phyloP scores from a whole-genome alignment of 78 protist genomes.

The Bodo saltans region DNA sequence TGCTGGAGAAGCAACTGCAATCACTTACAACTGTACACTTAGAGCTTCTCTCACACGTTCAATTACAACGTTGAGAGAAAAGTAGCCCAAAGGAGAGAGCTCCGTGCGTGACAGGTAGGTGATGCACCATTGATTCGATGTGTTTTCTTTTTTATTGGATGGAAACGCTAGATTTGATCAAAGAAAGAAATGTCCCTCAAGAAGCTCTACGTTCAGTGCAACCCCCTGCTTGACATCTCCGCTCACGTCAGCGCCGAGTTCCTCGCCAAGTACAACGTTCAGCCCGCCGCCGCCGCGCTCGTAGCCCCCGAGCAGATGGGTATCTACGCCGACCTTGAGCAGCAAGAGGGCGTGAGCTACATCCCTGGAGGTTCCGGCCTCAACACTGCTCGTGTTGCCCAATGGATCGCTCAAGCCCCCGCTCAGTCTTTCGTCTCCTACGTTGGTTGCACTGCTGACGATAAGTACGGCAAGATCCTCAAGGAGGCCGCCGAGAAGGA shows the following conservation, averaged over 20 bases:
- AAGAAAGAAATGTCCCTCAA: too few species aligned
- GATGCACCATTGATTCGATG: too few species aligned
- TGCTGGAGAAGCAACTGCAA: too few species aligned
- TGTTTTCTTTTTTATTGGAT: too few species aligned
- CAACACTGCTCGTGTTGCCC: conserved; percentile 72
- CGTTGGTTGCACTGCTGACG: conserved; percentile 90
- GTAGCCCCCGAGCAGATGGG: conserved; percentile 80
- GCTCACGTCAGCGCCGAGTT: conserved; percentile 47
- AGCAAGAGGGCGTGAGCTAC: conserved; percentile 41
- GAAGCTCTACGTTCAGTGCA: conserved; percentile 47
- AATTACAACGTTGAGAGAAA: too few species aligned
- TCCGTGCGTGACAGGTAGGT: too few species aligned
- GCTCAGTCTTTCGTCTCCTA: conserved; percentile 39
- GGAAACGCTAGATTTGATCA: too few species aligned
- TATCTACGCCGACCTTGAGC: conserved; percentile 69
- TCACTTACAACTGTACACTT: too few species aligned
- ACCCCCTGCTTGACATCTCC: conserved; percentile 84
- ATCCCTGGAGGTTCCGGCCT: conserved; percentile 90
- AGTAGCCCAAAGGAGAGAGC: too few species aligned
- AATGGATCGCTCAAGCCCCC: conserved; percentile 77
- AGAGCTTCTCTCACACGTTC: too few species aligned
- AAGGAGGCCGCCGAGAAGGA: conserved; percentile 50
- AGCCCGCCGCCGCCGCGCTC: conserved; percentile 70
- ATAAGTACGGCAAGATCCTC: conserved; percentile 61
- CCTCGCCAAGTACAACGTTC: conserved; percentile 67